These are phyloP conservation scores for Pleurotus platypus DNA, from an alignment of 768 basidiomycete genomes.

Conservation along the genomic window DNA sequence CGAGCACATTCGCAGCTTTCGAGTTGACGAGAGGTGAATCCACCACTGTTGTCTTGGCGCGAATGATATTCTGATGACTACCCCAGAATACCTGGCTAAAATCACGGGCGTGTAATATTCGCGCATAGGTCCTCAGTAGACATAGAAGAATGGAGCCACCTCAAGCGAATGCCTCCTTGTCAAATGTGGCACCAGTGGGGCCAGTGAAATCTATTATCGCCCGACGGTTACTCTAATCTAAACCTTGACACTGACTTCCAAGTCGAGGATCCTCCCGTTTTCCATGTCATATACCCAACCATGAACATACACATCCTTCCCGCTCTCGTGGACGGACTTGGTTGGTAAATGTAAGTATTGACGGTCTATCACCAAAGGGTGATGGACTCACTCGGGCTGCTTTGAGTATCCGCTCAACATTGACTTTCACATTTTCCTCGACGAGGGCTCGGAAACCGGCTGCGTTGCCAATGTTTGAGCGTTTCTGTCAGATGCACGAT, in stretches of 20 bases:
- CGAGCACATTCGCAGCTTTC: constrained; percentile 85
- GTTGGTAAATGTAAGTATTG: no score
- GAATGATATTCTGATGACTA: neutral
- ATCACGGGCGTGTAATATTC: constrained; percentile 28
- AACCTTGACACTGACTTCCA: constrained; percentile 26
- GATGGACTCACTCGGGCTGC: neutral
- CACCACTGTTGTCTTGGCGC: neutral
- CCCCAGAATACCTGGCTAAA: constrained; percentile 32
- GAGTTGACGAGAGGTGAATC: constrained; percentile 72
- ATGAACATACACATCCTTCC: constrained; percentile 35
- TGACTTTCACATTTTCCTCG: constrained; percentile 8
- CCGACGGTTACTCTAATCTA: neutral
- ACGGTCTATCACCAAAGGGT: no score
- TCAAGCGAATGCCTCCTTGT: no score
- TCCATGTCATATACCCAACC: constrained; percentile 62
- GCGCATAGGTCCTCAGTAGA: neutral
- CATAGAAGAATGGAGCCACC: neutral
- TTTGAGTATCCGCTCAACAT: constrained; percentile 3
- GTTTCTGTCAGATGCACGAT: no score
- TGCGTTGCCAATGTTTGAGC: no score
- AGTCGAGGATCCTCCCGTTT: constrained; percentile 44
- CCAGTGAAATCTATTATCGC: neutral
- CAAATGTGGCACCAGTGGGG: neutral
- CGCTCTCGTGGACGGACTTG: neutral
- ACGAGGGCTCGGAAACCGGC: neutral